Conservation (phyloP, 2,329 filamentous ascomycete species). For the Ascochyta rabiei region DNA sequence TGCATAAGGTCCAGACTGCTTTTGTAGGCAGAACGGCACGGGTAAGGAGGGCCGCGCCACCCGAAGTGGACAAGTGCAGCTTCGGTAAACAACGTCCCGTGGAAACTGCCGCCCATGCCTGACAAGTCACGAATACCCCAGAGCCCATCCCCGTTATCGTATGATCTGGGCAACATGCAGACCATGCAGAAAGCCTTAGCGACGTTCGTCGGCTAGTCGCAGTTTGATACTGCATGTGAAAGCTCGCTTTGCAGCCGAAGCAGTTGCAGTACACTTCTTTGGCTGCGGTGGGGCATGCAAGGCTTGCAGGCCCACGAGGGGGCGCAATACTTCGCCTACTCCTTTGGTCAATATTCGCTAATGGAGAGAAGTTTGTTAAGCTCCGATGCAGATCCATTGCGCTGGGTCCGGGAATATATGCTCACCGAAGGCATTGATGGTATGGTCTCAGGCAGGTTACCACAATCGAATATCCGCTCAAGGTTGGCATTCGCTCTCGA, state of each 20-base stretch:
- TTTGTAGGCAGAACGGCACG: neutral
- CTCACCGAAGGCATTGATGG: neutral
- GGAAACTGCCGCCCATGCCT: neutral
- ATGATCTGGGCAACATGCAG: neutral
- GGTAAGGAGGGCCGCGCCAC: neutral
- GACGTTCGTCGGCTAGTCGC: neutral
- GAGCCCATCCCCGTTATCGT: slow-evolving; percentile 1
- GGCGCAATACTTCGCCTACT: neutral
- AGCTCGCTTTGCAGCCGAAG: slow-evolving; percentile 12
- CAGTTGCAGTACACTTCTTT: slow-evolving; percentile 2
- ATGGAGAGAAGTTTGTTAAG: neutral
- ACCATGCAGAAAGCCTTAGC: neutral
- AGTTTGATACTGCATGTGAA: neutral
- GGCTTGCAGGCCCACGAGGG: slow-evolving; percentile 12
- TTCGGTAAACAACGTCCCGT: slow-evolving; percentile 2
- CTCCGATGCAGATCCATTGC: slow-evolving; percentile 11
- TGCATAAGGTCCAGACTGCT: slow-evolving; percentile 14
- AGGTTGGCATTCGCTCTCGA: neutral
- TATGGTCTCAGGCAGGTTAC: neutral
- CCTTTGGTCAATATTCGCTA: neutral
- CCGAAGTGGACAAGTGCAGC: slow-evolving; percentile 4
- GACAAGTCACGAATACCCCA: neutral
- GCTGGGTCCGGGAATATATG: neutral
- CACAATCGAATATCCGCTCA: too few relatives aligned
- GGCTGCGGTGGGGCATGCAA: neutral